Conservation (phyloP, 1,139 yeast genomes). For the Hansenula sp. region DNA sequence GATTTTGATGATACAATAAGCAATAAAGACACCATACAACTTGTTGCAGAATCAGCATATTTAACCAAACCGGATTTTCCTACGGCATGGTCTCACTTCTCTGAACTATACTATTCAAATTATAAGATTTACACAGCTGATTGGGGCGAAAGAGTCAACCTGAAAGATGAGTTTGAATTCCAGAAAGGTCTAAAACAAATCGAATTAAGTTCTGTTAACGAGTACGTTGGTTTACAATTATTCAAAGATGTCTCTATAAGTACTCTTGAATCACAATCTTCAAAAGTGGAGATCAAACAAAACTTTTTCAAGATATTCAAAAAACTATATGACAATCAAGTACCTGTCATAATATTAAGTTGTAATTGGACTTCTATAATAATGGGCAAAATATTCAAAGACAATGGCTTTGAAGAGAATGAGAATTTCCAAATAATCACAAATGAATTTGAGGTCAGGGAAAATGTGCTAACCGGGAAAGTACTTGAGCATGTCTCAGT, state of each 20-base stretch:
- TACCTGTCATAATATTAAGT: conserved; percentile 49
- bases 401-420: conserved; percentile 29
- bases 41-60: conserved; percentile 52
- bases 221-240: conserved; percentile 36
- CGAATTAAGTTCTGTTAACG: conserved; percentile 48
- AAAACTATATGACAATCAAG: conserved; percentile 20
- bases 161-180: conserved; percentile 38
- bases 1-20: conserved; percentile 81
- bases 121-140: conserved; percentile 25
- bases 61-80: conserved; percentile 31
- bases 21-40: conserved; percentile 47
- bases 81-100: conserved; percentile 44
- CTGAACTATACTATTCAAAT: conserved; percentile 39
- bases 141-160: conserved; percentile 24
- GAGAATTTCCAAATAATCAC: conserved; percentile 30
- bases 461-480: conserved; percentile 37
- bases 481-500: conserved; percentile 27
- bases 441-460: conserved; percentile 46
- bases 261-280: conserved; percentile 34
- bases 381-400: conserved; percentile 38
- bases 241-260: conserved; percentile 40
- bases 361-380: conserved; percentile 62
- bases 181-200: conserved; percentile 42
- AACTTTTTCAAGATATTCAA: conserved; percentile 41
- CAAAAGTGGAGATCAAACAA: conserved; percentile 35